A percentile compares a stretch with the other conserved stretches of the same genome.
Evolutionary conservation across 1,284 basidiomycete genomes (phyloP).

Genomic region (Cystobasidiaceae sp.): DNA sequence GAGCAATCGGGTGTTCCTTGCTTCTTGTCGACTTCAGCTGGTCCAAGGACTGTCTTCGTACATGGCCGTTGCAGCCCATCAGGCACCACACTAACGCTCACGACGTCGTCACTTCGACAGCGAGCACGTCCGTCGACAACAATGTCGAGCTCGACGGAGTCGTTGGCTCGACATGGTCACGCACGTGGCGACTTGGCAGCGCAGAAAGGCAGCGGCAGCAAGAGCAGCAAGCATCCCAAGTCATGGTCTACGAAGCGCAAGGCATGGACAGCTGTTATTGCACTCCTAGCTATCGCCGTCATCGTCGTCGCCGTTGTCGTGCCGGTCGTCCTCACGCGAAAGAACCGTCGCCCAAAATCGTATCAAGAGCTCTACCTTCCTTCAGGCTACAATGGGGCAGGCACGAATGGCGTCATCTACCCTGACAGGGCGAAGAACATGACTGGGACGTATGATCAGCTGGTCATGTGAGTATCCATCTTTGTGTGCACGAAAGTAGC

Average conservation of each 20-base stretch:
- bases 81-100: too few species aligned
- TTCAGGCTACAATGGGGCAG: background rate
- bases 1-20: too few species aligned
- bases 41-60: too few species aligned
- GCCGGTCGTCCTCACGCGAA: constrained; percentile 5
- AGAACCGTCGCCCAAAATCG: background rate
- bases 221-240: background rate
- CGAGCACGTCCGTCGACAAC: too few species aligned
- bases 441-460: constrained; percentile 11
- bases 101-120: too few species aligned
- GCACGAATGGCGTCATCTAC: constrained; percentile 14
- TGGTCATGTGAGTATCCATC: constrained; percentile 18
- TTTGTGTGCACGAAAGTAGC: background rate
- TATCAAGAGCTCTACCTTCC: constrained; percentile 12
- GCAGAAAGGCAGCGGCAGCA: too few species aligned
- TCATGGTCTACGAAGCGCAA: constrained; percentile 7
- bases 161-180: too few species aligned
- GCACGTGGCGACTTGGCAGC: too few species aligned
- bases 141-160: too few species aligned
- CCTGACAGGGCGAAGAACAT: background rate
- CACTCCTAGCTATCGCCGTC: background rate
- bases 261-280: background rate
- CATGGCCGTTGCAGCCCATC: too few species aligned
- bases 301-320: constrained; percentile 1
- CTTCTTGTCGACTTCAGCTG: too few species aligned